Evolutionary conservation across 108 stramenopile species (phyloP).

Genomic region (Fragilaria crotonensis): DNA sequence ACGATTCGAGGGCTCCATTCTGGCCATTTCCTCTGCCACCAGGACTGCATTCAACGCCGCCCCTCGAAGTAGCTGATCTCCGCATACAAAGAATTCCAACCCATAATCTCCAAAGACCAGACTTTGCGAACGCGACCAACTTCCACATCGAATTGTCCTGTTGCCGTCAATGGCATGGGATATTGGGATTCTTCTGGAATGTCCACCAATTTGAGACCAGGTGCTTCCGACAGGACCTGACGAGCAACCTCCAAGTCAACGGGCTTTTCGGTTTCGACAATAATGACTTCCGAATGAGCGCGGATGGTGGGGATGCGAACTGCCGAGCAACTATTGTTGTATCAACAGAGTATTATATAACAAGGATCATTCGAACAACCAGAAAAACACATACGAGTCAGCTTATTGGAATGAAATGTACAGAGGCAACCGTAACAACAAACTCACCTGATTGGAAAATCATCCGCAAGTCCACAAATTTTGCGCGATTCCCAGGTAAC

Average conservation of each 20-base stretch:
- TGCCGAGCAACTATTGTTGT: conserved; percentile 68
- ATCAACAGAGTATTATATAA: too few species aligned
- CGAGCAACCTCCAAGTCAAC: conserved; percentile 77
- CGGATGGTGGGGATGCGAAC: conserved; percentile 97
- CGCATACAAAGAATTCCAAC: conserved; percentile 94
- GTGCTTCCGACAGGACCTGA: conserved; percentile 60
- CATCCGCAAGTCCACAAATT: conserved; percentile 78
- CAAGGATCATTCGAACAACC: too few species aligned
- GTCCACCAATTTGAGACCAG: conserved; percentile 81
- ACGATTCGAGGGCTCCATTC: conserved; percentile 60
- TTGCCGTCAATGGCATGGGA: conserved; percentile 96
- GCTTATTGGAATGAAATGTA: too few species aligned
- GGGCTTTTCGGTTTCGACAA: conserved; percentile 85
- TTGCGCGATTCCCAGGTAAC: conserved; percentile 97
- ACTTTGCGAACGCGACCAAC: conserved; percentile 83
- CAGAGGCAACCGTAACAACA: too few species aligned
- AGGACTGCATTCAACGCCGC: conserved; percentile 96
- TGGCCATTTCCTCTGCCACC: conserved; percentile 87
- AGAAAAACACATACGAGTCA: too few species aligned
- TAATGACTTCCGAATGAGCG: conserved; percentile 94
- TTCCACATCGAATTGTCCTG: conserved; percentile 93
- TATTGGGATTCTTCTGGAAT: conserved; percentile 61
- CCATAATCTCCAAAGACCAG: conserved; percentile 89
- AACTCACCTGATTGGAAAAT: conserved; percentile 63
- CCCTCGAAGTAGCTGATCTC: conserved; percentile 96